Conservation (phyloP, 148 eudicot species). For the Euryodendron excelsum region DNA sequence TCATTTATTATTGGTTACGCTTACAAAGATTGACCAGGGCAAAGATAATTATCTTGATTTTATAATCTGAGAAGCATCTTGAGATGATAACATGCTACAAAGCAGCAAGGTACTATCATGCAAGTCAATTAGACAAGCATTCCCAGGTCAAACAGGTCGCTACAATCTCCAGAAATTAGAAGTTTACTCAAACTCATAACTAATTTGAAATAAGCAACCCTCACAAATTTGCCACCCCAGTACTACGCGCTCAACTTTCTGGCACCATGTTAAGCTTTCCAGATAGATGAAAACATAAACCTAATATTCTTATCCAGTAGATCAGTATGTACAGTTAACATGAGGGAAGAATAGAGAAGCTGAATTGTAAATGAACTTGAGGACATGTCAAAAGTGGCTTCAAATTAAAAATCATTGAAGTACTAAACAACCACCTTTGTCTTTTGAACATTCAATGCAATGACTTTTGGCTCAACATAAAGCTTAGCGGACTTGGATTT, state of each 20-base stretch:
- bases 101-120: not conserved
- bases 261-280: not conserved
- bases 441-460: not conserved
- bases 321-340: not conserved
- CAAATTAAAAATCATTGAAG: not conserved
- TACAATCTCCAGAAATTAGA: constrained; percentile 6
- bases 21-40: not conserved
- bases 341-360: not conserved
- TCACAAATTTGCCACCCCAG: not conserved
- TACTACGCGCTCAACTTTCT: not conserved
- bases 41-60: not conserved
- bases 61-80: not conserved
- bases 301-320: not conserved
- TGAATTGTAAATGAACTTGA: not conserved
- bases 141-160: not conserved
- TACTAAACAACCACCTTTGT: not conserved
- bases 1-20: not conserved
- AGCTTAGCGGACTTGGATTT: not conserved
- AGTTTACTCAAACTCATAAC: not conserved
- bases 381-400: not conserved
- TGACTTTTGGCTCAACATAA: not conserved
- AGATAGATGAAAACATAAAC: not conserved
- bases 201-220: not conserved
- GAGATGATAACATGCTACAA: not conserved
- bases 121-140: not conserved